Base-by-base conservation (phyloP, 768 basidiomycete species). In the Chiua virens region DNA sequence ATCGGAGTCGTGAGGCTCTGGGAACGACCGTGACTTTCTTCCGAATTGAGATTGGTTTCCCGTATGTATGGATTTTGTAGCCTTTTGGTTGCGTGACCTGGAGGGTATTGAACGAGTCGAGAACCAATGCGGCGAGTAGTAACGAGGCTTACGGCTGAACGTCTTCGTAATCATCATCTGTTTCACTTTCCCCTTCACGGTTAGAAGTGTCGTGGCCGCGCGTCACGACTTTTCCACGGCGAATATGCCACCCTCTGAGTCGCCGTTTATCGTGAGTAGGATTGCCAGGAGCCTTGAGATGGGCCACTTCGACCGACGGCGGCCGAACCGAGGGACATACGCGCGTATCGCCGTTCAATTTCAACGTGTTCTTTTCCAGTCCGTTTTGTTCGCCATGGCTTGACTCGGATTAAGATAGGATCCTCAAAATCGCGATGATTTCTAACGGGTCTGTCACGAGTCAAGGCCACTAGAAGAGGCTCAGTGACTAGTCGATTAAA, bases 261-360 rank as follows among this genome's bases (percentile, higher is more conserved):
- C 52, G 49, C 14, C 54, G 52, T 41, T 32, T 54, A 32, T 46
- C 50, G 10, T 25, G 42, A 14, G 17, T 40, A 14, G 28, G 17
- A n/a, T 21, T 7, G 28, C 18, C 28, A 8, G 25, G 54, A 22
- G 4, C 7, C 30, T 10, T 49, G 45, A 15, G 54, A 42, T 22
- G 27, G 4, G 18, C 43, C 28, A 22, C 34, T 52, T 49, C 41
- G 53, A 21, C 38, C 8, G 17, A 5, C 34, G 6, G 15, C 34
- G 10, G 58, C 39, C 13, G 53, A 47, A 23, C 57, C 56, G 5
- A 56, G 56, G 17, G 63, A 56, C 57, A 62, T 64, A 45, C 64
- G 61, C 11, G 51, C 52, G 17, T 54, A 52, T 36, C 42, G 52
- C 43, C 40, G 51, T 36, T 45, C 45, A 20, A 21, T 11, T 21